Conservation (phyloP, 306 rosid genomes). For the Vicia faba region DNA sequence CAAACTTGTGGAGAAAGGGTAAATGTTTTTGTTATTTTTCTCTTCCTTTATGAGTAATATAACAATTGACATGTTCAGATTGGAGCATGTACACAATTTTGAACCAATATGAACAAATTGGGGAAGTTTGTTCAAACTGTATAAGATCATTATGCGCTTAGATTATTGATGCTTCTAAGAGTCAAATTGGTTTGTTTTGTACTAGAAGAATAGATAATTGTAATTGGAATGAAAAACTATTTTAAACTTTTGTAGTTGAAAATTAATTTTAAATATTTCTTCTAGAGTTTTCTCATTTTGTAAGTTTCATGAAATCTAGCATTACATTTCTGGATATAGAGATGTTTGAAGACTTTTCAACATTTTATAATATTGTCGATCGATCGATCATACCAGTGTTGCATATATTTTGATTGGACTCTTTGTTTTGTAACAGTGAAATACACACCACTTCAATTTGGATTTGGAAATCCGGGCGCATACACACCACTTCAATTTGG, state of each 20-base stretch:
- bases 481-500: no score
- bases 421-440: no score
- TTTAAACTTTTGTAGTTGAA: neutral
- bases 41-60: constrained; percentile 12
- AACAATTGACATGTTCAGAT: neutral
- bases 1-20: neutral
- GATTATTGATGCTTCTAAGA: neutral
- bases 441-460: no score
- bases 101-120: constrained; percentile 1
- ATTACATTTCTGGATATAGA: no score
- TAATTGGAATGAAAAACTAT: neutral
- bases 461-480: no score
- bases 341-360: no score
- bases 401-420: no score
- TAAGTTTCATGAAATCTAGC: no score
- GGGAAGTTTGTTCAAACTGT: neutral
- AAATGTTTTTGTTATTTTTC: neutral
- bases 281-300: neutral
- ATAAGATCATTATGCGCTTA: neutral
- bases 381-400: no score
- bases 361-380: no score
- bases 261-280: neutral
- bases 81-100: constrained; percentile 33
- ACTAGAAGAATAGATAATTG: neutral
- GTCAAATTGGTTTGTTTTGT: neutral